Base-by-base conservation (phyloP, 2,329 filamentous ascomycete species). In the Septoria linicola region DNA sequence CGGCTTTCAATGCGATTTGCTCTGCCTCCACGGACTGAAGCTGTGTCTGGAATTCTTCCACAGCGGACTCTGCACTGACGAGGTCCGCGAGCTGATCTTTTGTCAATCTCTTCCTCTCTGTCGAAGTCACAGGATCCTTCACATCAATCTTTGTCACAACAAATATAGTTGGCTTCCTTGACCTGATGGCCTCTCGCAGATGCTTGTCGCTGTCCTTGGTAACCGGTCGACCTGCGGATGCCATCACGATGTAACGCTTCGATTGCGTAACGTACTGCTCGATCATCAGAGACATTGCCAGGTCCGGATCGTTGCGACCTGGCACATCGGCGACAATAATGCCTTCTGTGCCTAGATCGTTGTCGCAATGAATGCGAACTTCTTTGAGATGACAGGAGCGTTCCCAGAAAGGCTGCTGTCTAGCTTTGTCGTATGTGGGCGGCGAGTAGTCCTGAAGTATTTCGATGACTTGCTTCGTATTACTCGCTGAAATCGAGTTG, bases 321-420 rank as follows among this genome's bases (percentile, higher is more conserved):
- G 62, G 58, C 2, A 53, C 41, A 37, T 64, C 62, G 3, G 59
- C 53, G 17, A 63, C 19, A 2, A 53, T 27, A 2, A 59, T 20
- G 6, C 60, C 60, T 3, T 36, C 45, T 6, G 55, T 42, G n/a
- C 60, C 56, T 11, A 64, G 30, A 14, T 48, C 37, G 19, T 48
- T 41, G 8, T 57, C 32, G 30, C 36, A 34, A 19, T 54, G 52
- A 1, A 59, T 48, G 7, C 37, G 20, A 3, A 57, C 25, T n/a
- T 45, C 27, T 32, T 45, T 20, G 19, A 45, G 1, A 8, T 45
- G 42, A 14, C 19, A 25, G 10, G 42, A 45, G 4, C 16, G 41
- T 56, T 14, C 31, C 37, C 34, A 64, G 45, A 3, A 60, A 32
- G 11, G 54, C 52, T 52, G 53, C 59, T 43, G 43, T 40, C 23